Evolutionary conservation across 2,329 filamentous ascomycete genomes (phyloP), one percentile per base, ranked within the genome.

Genomic region (Aspergillus glaucus): DNA sequence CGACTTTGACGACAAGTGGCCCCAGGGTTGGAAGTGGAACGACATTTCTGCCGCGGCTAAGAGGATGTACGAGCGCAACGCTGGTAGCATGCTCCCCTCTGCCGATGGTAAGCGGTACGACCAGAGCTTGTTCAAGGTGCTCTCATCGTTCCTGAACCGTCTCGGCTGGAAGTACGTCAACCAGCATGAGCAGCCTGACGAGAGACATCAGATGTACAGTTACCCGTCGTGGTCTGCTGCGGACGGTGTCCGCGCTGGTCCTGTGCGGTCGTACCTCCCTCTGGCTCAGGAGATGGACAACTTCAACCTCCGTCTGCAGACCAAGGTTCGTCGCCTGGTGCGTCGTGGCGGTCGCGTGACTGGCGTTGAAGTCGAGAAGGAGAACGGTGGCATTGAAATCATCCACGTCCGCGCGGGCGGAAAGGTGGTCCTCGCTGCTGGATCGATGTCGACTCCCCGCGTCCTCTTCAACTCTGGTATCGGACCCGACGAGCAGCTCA

Each of bases 1-100:
- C 3, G 86, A 88, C 60, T 88, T 85, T 75, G 82, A 88, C 63
- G 75, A 78, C 64, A 85, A 85, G 65, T 89, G 86, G 70, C 86
- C 86, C 1, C 54, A 68, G 0, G 85, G 85, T 36, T 89, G 86
- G 86, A 81, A 85, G 65, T 75, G 79, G 12, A 61, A 68, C 4
- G 84, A 88, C 55, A 78, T 88, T 60, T 67, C 69, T 48, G 62
- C 69, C n/a, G 80, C 85, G 0, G 79, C 82, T 2, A 66, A 77
- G 17, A 76, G 80, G 34, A 79, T 84, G 14, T 88, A 87, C 63
- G 70, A 73, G 26, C 77, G 83, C n/a, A 88, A 87, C 52, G 84
- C 84, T 0, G 85, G 84, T 19, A 88, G 84, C 0, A 79, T 79
- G 40, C 72, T 72, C 28, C 84, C 86, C 1, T 87, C 84, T 1